phyloP scores from a whole-genome alignment of 2,329 filamentous ascomycete genomes.

The Rhynchosporium agropyri region DNA sequence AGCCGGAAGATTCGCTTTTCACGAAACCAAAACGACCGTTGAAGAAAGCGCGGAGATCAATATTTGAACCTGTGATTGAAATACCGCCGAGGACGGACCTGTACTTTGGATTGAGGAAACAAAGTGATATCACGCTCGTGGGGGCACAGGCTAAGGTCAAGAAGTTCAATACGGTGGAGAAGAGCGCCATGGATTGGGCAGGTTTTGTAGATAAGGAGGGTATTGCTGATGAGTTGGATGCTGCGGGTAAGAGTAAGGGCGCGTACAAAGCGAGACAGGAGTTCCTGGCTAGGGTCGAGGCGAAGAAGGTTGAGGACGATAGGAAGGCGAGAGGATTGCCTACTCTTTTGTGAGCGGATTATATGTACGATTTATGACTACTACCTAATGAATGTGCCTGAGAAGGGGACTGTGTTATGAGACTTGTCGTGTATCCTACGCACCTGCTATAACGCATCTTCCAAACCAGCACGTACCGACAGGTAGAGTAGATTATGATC shows the following conservation, averaged over 20 bases:
- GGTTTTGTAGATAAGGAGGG: conserved; percentile 72
- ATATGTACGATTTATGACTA: conserved; percentile 4
- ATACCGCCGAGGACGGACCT: conserved; percentile 55
- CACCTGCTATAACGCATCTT: too few relatives aligned
- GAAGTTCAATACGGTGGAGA: conserved; percentile 72
- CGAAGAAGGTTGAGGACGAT: conserved; percentile 62
- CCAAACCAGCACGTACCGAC: too few relatives aligned
- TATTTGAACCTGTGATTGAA: conserved; percentile 61
- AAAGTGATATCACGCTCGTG: conserved; percentile 35
- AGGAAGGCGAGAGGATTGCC: conserved; percentile 51
- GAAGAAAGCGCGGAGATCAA: conserved; percentile 52
- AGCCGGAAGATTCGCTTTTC: conserved; percentile 48
- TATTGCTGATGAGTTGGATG: conserved; percentile 67
- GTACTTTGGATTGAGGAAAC: conserved; percentile 55
- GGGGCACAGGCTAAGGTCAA: conserved; percentile 56
- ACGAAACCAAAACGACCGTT: conserved; percentile 40
- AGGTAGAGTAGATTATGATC: too few relatives aligned
- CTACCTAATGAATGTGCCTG: not conserved
- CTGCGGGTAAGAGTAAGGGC: conserved; percentile 66
- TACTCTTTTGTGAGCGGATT: conserved; percentile 12
- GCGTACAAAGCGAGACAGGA: conserved; percentile 65
- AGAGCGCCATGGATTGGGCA: conserved; percentile 74
- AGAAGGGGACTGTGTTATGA: too few relatives aligned
- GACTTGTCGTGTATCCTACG: too few relatives aligned
- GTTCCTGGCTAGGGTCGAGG: conserved; percentile 67